Evolutionary conservation across 148 eudicot genomes (phyloP), one percentile per base, ranked within the genome.

Genomic region (Vaccinium macrocarpon): DNA sequence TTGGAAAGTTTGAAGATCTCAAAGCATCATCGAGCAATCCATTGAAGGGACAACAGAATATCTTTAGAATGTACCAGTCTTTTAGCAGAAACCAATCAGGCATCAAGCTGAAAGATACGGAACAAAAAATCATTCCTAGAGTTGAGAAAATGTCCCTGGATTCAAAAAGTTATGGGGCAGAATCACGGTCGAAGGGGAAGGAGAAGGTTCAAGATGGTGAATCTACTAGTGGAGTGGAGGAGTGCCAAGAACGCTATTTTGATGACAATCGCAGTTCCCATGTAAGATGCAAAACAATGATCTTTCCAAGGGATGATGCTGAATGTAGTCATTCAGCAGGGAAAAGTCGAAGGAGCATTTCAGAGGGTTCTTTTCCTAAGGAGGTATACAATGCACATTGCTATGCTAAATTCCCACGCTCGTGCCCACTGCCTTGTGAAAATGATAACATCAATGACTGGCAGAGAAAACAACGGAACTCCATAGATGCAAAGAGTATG

Each of bases 141-240:
- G 57, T 73, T 19, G 88, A 50, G 6, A 64, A 64, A 81, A 74
- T 57, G 32, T 79, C 68, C 6, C 86, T 66, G 7, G 78, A 75
- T 48, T 75, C 21, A 3, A 82, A 85, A 84, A 81, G 79, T 75
- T 55, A 83, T 81, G 85, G 84, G 76, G 83, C 62, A 8, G 80
- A 72, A 25, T 79, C 90, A 18, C 48, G 80, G 74, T 86, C 85
- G 56, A 91, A 92, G 83, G 93, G 96, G 78, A 94, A 88, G 84
- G 56, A 66, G 68, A 89, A 86, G 84, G 84, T 89, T 55, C 88
- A 81, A 72, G 89, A 87, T 80, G 82, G 59, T 27, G 91, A 89
- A 77, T 42, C 87, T 77, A 49, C 78, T 59, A 80, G 59, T 50
- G 84, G 88, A 80, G 64, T 78, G 49, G 83, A 74, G 52, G 87